phyloP scores from a whole-genome alignment of 2,329 filamentous ascomycete genomes.

The Aspergillus clavatus region DNA sequence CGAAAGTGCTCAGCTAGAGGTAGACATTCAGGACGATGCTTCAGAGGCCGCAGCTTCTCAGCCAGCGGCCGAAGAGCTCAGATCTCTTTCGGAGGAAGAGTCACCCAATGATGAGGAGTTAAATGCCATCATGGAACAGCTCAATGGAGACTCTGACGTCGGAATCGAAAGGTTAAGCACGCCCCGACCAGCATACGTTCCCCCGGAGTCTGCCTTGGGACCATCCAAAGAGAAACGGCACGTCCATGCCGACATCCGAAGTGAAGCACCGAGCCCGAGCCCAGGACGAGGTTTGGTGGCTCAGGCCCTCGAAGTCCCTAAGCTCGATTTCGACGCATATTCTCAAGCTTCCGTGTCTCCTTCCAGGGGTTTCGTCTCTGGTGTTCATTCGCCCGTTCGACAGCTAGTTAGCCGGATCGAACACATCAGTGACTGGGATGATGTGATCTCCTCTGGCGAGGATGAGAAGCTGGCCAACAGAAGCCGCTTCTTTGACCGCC shows the following conservation, averaged over 20 bases:
- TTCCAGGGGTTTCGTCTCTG: slow-evolving; percentile 60
- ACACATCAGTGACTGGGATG: slow-evolving; percentile 87
- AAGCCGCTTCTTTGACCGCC: slow-evolving; percentile 83
- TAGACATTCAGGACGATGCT: slow-evolving; percentile 4
- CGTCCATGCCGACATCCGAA: slow-evolving; percentile 51
- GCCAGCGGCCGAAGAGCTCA: slow-evolving; percentile 11
- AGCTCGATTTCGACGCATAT: slow-evolving; percentile 30
- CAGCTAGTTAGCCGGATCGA: slow-evolving; percentile 58
- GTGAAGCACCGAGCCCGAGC: slow-evolving; percentile 69
- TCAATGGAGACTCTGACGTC: slow-evolving; percentile 69
- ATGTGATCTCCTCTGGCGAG: slow-evolving; percentile 73
- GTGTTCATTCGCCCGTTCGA: slow-evolving; percentile 52
- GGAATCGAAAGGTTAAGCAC: slow-evolving; percentile 62
- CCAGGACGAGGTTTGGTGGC: slow-evolving; percentile 52
- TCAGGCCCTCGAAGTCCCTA: slow-evolving; percentile 45
- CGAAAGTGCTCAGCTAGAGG: slow-evolving; percentile 11
- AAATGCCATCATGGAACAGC: slow-evolving; percentile 84
- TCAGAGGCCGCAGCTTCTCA: slow-evolving; percentile 3
- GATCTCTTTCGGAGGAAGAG: slow-evolving; percentile 25
- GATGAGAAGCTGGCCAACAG: slow-evolving; percentile 77
- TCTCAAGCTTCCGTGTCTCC: slow-evolving; percentile 50
- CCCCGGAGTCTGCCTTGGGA: slow-evolving; percentile 38
- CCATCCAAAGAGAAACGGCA: slow-evolving; percentile 52
- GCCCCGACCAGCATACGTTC: slow-evolving; percentile 23
- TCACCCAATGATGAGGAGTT: slow-evolving; percentile 62